Evolutionary conservation across 2,329 filamentous ascomycete genomes (phyloP), one percentile per base, ranked within the genome.

Genomic region (Fusarium sp.): DNA sequence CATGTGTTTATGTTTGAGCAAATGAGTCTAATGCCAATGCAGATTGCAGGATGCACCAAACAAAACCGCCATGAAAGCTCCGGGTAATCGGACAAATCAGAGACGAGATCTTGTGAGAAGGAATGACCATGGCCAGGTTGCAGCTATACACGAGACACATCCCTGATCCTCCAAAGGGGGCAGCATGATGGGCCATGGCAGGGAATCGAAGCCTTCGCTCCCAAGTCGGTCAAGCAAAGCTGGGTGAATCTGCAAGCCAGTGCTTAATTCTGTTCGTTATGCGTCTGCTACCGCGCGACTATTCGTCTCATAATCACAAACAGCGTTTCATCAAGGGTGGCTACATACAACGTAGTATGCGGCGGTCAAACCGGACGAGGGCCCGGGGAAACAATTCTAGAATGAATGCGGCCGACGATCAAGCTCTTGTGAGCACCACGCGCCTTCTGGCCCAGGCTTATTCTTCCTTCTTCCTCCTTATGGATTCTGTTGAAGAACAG

Each of bases 1-100:
- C 22, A 43, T 43, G 54, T 35, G 56, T 40, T 59, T 59, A 38
- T 38, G 56, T 37, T 59, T 15, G 32, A 38, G 37, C 37, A 40
- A 50, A 71, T 50, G 50, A 37, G 20, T 27, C 38, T 15, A 59
- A 65, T 65, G 45, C 57, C 12, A 25, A 25, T 40, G 38, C 37
- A 74, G 56, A 69, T 68, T 68, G n/a, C 52, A 73, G 68, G 71
- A 73, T 43, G 67, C 45, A n/a, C 20, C 58, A 66, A 45, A 54
- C 22, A 9, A 47, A 20, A 40, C 25, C 43, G 25, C 27, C 25
- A 45, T n/a, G 33, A 37, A 54, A 35, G 22, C 47, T 40, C 22
- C 17, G 43, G 25, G 63, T 17, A n/a, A 35, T 25, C n/a, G 25
- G 38, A 15, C 67, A 27, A 71, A 73, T 68, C 60, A 71, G n/a